A percentile compares a stretch with the other conserved stretches of the same genome.
Evolutionary conservation across 2,329 filamentous ascomycete genomes (phyloP).

Genomic region (Dothideomycetidae sp.): DNA sequence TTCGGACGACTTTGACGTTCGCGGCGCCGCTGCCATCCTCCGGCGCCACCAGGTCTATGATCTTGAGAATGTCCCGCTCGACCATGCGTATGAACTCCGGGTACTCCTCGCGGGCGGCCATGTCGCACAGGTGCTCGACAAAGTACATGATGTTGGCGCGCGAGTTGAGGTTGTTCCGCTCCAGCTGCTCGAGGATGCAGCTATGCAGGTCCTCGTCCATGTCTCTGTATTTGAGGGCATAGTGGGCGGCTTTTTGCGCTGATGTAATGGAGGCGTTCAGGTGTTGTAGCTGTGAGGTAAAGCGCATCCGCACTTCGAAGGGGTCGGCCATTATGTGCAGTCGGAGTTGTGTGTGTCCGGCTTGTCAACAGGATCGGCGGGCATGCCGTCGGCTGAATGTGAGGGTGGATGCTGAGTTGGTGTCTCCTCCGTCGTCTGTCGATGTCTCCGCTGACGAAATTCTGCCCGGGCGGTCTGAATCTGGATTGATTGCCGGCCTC

Average conservation of each 20-base stretch:
- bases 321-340: conserved; percentile 64
- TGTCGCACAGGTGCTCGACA: conserved; percentile 84
- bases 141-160: conserved; percentile 99
- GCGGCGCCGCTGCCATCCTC: conserved; percentile 76
- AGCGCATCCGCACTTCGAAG: conserved; percentile 96
- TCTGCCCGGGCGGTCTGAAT: too few species aligned
- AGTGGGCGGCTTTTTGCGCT: conserved; percentile 83
- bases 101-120: conserved; percentile 62
- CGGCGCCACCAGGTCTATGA: conserved; percentile 85
- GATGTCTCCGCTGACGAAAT: too few species aligned
- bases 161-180: conserved; percentile 91
- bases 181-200: conserved; percentile 91
- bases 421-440: too few species aligned
- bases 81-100: conserved; percentile 84
- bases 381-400: too few species aligned
- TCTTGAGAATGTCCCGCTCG: conserved; percentile 76
- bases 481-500: too few species aligned
- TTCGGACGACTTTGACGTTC: conserved; percentile 73
- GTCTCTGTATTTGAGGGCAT: conserved; percentile 84
- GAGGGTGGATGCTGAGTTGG: too few species aligned
- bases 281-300: conserved; percentile 77
- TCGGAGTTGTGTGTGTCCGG: too few species aligned
- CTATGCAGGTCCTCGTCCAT: conserved; percentile 96
- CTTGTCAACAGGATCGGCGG: too few species aligned
- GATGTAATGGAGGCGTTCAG: conserved; percentile 82